These are phyloP conservation scores for Fonsecaea pugnacius DNA, from an alignment of 2,329 filamentous ascomycete genomes.

Conservation along the genomic window DNA sequence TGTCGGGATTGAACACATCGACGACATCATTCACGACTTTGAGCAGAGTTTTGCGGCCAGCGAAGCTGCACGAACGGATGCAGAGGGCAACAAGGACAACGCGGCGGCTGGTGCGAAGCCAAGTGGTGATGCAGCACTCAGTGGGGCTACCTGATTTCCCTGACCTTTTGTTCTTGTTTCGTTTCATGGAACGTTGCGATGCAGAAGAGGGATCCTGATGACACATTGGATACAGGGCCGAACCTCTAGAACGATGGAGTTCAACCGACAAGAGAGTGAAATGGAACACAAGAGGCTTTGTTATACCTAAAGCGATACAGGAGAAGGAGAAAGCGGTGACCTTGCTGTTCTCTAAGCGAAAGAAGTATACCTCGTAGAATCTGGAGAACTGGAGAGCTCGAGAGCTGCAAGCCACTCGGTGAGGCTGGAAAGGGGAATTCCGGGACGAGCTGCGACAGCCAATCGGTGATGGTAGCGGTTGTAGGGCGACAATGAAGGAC, in stretches of 20 bases:
- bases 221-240: conserved; percentile 25
- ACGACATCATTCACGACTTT: conserved; percentile 91
- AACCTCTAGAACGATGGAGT: conserved; percentile 24
- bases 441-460: not conserved
- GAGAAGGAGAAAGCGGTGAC: not conserved
- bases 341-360: not conserved
- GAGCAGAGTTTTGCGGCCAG: conserved; percentile 76
- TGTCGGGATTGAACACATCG: conserved; percentile 88
- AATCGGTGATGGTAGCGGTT: conserved; percentile 11
- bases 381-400: not conserved
- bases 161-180: conserved; percentile 10
- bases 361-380: not conserved
- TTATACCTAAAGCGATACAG: not conserved
- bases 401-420: not conserved
- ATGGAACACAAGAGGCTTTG: not conserved
- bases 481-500: not conserved
- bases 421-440: not conserved
- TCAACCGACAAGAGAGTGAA: not conserved
- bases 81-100: conserved; percentile 30
- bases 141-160: conserved; percentile 36
- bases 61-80: conserved; percentile 30
- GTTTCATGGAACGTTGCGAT: conserved; percentile 15
- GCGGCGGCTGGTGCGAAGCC: conserved; percentile 27
- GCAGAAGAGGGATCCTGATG: conserved; percentile 25
- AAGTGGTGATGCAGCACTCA: conserved; percentile 33